Base-by-base conservation (phyloP, 352 stramenopile species). In the Pythium plurisporium region DNA sequence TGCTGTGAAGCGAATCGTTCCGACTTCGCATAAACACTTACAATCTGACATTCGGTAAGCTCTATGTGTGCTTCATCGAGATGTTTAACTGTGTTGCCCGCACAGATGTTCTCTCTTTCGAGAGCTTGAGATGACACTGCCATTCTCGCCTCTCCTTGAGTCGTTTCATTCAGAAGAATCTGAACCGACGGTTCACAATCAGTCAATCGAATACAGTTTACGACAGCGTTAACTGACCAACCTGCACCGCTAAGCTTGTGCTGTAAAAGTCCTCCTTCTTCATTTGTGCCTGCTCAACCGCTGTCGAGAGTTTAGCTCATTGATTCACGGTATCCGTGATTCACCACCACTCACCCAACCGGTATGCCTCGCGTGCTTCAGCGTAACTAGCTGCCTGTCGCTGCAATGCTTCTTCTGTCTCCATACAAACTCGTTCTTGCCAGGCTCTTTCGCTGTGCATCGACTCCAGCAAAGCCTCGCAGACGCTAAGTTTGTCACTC, bases 371-470 rank as follows among this genome's bases (percentile, higher is more conserved):
- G 37, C 22, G 37, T n/a, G 29, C 29, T 7, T 29, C 7, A 19
- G 17, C 12, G 20, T 30, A 26, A 2, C 12, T 29, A n/a, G 9
- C 27, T 25, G 11, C n/a, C 29, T 55, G 34, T 12, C 20, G 27
- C 19, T 44, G 41, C 4, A 50, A 25, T 14, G 40, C 11, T 22
- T 61, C 42, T 22, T 61, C 53, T 25, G 23, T 52, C 8, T 45
- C 33, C 53, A 61, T 61, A 26, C 34, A 54, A 0, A 27, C 23
- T 14, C 15, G 15, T 38, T 60, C 52, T n/a, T 30, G 52, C 3
- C 29, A 3, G 10, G 30, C 41, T 8, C 41, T 29, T n/a, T 50
- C 22, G 1, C 15, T 43, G 14, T 51, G 20, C 20, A 60, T n/a
- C 20, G 43, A 50, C 20, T 6, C 23, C 6, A 60, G 30, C 27